Evolutionary conservation across 345 rosid genomes (phyloP).

Genomic region (Ailanthus altissimus): DNA sequence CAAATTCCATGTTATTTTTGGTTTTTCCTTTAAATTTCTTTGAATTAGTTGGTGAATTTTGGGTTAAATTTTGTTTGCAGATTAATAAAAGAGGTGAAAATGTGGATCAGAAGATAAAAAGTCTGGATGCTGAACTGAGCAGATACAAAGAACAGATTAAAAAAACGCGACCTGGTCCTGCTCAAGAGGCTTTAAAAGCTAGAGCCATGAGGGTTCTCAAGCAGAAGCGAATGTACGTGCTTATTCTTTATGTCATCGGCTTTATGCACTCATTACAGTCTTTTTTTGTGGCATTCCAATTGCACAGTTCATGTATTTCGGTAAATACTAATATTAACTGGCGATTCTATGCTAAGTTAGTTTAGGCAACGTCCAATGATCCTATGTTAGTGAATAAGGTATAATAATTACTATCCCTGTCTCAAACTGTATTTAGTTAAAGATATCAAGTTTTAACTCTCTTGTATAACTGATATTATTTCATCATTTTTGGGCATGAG

Average conservation of each 20-base stretch:
- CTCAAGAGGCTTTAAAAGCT: constrained; percentile 88
- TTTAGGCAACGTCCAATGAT: neutral
- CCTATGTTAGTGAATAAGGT: neutral
- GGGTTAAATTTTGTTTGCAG: constrained; percentile 34
- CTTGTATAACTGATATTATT: neutral
- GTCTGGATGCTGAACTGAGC: constrained; percentile 75
- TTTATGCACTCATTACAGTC: neutral
- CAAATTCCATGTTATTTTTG: neutral
- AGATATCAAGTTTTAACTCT: neutral
- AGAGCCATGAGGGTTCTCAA: constrained; percentile 90
- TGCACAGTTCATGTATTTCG: no score
- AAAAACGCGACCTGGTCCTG: constrained; percentile 89
- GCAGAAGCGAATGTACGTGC: constrained; percentile 78
- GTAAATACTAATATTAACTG: no score
- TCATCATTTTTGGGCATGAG: neutral
- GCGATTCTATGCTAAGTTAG: neutral
- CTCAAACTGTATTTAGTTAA: neutral
- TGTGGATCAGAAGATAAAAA: constrained; percentile 85
- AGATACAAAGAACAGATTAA: constrained; percentile 84
- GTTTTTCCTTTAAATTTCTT: neutral
- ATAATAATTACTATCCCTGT: neutral
- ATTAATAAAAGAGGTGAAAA: constrained; percentile 85
- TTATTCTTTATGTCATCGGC: neutral
- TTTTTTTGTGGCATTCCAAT: neutral
- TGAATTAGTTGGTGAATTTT: neutral